These are phyloP conservation scores for Cruciata laevipes DNA, from an alignment of 257 asterid genomes.

Conservation along the genomic window DNA sequence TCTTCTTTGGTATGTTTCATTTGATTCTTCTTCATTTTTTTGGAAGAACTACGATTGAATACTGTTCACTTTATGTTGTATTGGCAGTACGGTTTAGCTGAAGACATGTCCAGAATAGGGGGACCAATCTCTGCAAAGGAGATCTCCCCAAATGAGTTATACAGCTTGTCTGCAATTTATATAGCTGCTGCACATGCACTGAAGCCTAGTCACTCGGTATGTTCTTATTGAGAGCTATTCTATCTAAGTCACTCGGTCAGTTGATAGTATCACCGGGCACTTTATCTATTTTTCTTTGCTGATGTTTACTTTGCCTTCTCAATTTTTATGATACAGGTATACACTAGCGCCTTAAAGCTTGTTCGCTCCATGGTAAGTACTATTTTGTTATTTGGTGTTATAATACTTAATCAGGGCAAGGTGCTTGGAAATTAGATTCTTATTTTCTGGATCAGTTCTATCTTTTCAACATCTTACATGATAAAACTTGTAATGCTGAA, in stretches of 20 bases:
- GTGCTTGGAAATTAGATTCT: background rate
- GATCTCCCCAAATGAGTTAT: slow-evolving; percentile 79
- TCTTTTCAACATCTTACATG: too few relatives aligned
- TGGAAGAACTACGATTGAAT: background rate
- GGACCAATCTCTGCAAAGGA: slow-evolving; percentile 57
- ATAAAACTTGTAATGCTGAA: too few relatives aligned
- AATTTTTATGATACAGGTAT: slow-evolving; percentile 55
- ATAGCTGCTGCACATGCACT: slow-evolving; percentile 99
- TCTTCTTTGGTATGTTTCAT: background rate
- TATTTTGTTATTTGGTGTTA: background rate
- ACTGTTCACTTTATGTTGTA: slow-evolving; percentile 22
- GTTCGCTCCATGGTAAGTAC: slow-evolving; percentile 92
- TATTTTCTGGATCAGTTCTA: background rate
- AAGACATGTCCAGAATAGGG: slow-evolving; percentile 93
- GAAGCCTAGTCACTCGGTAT: slow-evolving; percentile 88
- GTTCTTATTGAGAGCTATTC: slow-evolving; percentile 3
- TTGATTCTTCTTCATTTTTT: background rate
- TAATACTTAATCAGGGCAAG: background rate
- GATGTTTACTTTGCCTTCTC: slow-evolving; percentile 9
- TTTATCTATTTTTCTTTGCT: slow-evolving; percentile 2
- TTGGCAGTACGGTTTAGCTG: slow-evolving; percentile 95
- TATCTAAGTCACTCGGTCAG: background rate
- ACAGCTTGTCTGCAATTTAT: slow-evolving; percentile 92
- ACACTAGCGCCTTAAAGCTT: slow-evolving; percentile 94
- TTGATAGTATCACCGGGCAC: background rate